Base-by-base conservation (phyloP, 495 filamentous ascomycete species). In the Penicillium robsamsonii region DNA sequence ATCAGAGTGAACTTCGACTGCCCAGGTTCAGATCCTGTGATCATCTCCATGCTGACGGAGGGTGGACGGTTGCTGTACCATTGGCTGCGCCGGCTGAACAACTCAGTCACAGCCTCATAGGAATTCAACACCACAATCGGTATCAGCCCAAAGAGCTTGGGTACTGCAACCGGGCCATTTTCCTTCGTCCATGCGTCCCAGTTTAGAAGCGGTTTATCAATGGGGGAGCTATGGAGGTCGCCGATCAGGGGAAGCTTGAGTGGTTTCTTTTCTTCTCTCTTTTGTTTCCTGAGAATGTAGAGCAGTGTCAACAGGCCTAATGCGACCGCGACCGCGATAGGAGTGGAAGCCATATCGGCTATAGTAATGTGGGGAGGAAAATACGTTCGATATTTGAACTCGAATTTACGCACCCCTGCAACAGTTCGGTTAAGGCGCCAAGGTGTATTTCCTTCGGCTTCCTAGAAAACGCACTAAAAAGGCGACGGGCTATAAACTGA, bases 11-110 rank as follows among this genome's bases (percentile, higher is more conserved):
- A 70, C 37, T 56, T 53, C 1, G 64, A 70, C 35, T 55, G 41
- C 9, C 67, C 67, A 0, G 60, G 60, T n/a, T 55, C 38, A 5
- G 64, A 62, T 7, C 44, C 58, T 8, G 64, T 70, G 54, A 70
- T 70, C 67, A 68, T 70, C 37, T 69, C 62, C 68, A 71, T 71
- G 51, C 55, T 71, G 2, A 71, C 64, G 5, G 66, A 69, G 12
- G 63, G 41, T 8, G 66, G 68, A 1, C 68, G 66, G 38, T 71
- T 71, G 55, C 63, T 67, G 46, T 70, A 70, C 68, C 68, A 70
- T 31, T 67, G 68, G 18, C 68, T 71, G 56, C 68, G 68, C 27
- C 59, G 63, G 24, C 66, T 67, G 60, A 71, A 69, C 9, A 71
- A 33, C 38, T 71, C 68, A 0, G 61, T 67, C n/a, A 67, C 68